Evolutionary conservation across 1,139 yeast genomes (phyloP), one percentile per base, ranked within the genome.

Genomic region (Chernovozyma sophiae-reginae): DNA sequence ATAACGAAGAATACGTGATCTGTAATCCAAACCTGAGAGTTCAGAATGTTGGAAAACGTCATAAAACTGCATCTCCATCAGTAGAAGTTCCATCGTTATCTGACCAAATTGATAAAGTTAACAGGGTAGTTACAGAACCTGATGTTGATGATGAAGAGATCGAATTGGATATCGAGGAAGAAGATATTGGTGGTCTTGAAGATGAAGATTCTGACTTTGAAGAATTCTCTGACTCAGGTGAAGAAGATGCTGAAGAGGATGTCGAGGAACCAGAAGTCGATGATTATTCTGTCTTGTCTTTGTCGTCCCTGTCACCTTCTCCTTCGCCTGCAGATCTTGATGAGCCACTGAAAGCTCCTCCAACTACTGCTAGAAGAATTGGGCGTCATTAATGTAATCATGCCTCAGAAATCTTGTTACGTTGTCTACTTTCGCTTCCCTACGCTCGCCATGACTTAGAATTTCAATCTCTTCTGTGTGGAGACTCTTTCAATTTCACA

Each of bases 261-360:
- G 43, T 35, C 28, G 38, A 36, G 6, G 48, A 36, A 12, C 46
- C 41, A 3, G 48, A 38, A 10, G 49, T 35, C 13, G 50, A 40
- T 4, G 48, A 43, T 23, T 23, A 23, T 11, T 23, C 12, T n/a
- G 25, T n/a, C 25, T 23, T n/a, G n/a, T 23, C n/a, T n/a, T n/a
- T n/a, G n/a, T n/a, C n/a, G n/a, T n/a, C n/a, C n/a, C n/a, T n/a
- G n/a, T n/a, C n/a, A n/a, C n/a, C n/a, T n/a, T n/a, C n/a, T n/a
- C n/a, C n/a, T n/a, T n/a, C n/a, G n/a, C n/a, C n/a, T n/a, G n/a
- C n/a, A n/a, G n/a, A n/a, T n/a, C n/a, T n/a, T n/a, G n/a, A n/a
- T n/a, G n/a, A n/a, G n/a, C n/a, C n/a, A n/a, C n/a, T n/a, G n/a
- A n/a, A n/a, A n/a, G n/a, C n/a, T n/a, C n/a, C n/a, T n/a, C n/a